Conservation (phyloP, 2,329 filamentous ascomycete genomes). For the Colletotrichum cuscutae region DNA sequence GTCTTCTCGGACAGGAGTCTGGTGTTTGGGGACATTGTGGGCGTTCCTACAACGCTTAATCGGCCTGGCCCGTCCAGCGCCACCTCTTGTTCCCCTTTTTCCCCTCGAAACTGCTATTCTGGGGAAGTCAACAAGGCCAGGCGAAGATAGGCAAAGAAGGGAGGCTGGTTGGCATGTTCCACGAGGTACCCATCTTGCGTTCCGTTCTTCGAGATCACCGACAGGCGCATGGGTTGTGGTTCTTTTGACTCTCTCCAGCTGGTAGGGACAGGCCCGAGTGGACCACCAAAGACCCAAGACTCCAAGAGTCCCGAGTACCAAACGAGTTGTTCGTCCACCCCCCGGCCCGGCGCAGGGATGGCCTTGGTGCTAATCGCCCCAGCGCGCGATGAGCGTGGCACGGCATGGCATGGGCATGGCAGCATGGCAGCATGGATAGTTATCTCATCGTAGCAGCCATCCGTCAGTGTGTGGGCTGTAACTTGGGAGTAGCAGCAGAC, state of each 20-base stretch:
- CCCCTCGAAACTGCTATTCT: not conserved
- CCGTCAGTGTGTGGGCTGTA: not conserved
- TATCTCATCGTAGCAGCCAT: conserved; percentile 18
- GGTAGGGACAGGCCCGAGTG: conserved; percentile 33
- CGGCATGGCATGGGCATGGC: conserved; percentile 20
- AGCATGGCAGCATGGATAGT: conserved; percentile 21
- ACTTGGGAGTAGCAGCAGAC: not conserved
- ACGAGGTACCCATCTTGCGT: conserved; percentile 29
- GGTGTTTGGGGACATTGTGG: conserved; percentile 17
- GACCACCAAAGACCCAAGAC: conserved; percentile 2
- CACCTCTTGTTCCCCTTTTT: conserved; percentile 14
- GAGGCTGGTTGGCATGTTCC: conserved; percentile 25
- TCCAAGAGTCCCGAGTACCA: conserved; percentile 10
- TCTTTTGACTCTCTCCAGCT: conserved; percentile 20
- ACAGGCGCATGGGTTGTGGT: conserved; percentile 33
- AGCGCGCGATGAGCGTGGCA: conserved; percentile 32
- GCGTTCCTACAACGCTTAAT: conserved; percentile 23
- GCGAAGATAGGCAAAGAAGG: conserved; percentile 15
- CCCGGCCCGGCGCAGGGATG: conserved; percentile 24
- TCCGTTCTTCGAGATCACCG: conserved; percentile 34
- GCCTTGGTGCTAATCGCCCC: conserved; percentile 26
- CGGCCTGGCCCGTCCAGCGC: conserved; percentile 17
- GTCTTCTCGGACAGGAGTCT: not conserved
- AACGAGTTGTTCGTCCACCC: conserved; percentile 30
- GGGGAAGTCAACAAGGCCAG: conserved; percentile 7